phyloP scores from a whole-genome alignment of 2,329 filamentous ascomycete species.

The Claviceps sorghi region DNA sequence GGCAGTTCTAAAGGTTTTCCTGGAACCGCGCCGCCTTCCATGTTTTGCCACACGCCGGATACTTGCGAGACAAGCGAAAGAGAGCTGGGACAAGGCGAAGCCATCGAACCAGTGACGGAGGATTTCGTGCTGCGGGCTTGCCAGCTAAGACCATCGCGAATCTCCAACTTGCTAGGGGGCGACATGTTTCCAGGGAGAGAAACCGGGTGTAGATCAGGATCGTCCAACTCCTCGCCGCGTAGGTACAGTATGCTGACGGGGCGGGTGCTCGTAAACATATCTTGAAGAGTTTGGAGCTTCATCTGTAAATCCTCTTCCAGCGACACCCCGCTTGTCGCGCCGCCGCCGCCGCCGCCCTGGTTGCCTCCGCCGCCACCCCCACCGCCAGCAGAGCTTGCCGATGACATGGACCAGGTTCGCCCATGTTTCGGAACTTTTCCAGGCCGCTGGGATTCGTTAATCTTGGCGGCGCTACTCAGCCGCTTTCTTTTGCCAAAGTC shows the following conservation, averaged over 20 bases:
- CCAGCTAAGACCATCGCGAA: constrained; percentile 34
- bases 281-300: constrained; percentile 64
- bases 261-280: constrained; percentile 77
- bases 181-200: constrained; percentile 52
- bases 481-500: constrained; percentile 53
- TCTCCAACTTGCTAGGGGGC: constrained; percentile 40
- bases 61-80: constrained; percentile 45
- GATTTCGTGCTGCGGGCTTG: constrained; percentile 37
- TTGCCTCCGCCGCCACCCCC: constrained; percentile 19
- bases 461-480: constrained; percentile 32
- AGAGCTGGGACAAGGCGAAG: constrained; percentile 53
- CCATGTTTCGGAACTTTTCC: constrained; percentile 87
- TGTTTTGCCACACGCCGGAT: constrained; percentile 41
- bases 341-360: constrained; percentile 23
- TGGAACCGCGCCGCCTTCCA: constrained; percentile 33
- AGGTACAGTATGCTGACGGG: constrained; percentile 67
- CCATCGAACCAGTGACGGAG: constrained; percentile 46
- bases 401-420: constrained; percentile 89
- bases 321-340: constrained; percentile 29
- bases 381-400: constrained; percentile 45
- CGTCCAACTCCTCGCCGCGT: constrained; percentile 61
- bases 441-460: constrained; percentile 41
- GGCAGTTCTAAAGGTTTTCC: constrained; percentile 37
- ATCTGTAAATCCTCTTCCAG: constrained; percentile 63
- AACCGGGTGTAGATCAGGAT: constrained; percentile 67